Evolutionary conservation across 768 basidiomycete species (phyloP), one percentile per base, ranked within the genome.

Genomic region (Gymnopilus junonius): DNA sequence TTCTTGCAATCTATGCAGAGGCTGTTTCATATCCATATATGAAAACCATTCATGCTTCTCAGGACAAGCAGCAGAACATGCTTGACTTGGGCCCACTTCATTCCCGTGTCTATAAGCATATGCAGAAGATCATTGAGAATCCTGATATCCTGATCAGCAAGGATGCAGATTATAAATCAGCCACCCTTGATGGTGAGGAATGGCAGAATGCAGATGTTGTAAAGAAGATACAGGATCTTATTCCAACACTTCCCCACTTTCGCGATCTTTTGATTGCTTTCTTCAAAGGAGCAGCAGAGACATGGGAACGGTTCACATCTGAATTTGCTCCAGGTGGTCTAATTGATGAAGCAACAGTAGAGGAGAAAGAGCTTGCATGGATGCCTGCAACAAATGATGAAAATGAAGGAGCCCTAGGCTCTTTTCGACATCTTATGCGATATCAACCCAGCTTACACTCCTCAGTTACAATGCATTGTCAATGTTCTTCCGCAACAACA

Each of bases 11-110:
- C 0, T 77, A 75, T 57, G 17, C 61, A 15, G 65, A 74, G 50
- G 53, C 65, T n/a, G 61, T 79, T 35, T 66, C 63, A 7, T 57
- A 71, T 55, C 76, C 74, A 1, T 77, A 75, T 58, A 68, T 79
- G 64, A 51, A 58, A 15, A n/a, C 25, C 7, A 70, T 76, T 27
- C 70, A 69, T 6, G 67, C 59, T 4, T 40, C 65, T 17, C 37
- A 12, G 8, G 25, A n/a, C 10, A 54, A 46, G 25, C 29, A n/a
- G 4, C n/a, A 48, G 27, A 76, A 76, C 61, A 42, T 70, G 4
- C 65, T 77, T 3, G 66, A 74, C 51, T 69, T 76, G 12, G 73
- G 73, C 2, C 68, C 69, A 1, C 58, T 74, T 45, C 74, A 73
- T 62, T 7, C 10, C 8, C 25, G 57, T n/a, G 61, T 74, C 3